phyloP scores from a whole-genome alignment of 768 basidiomycete species.

The Kwoniella newhampshirensis region DNA sequence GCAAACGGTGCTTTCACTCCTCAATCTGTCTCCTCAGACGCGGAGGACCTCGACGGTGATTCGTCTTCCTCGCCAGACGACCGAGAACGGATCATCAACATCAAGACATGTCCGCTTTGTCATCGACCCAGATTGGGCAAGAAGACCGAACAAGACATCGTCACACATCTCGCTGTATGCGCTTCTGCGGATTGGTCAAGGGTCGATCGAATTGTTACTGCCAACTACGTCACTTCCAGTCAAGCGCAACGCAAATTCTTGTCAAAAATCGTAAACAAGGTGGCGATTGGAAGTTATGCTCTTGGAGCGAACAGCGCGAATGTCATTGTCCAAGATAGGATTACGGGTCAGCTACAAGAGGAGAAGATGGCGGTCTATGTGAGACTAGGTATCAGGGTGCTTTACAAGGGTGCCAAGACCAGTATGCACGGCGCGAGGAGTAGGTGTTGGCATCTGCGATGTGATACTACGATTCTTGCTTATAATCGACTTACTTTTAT shows the following conservation, averaged over 20 bases:
- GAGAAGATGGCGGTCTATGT: constrained; percentile 94
- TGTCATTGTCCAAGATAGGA: constrained; percentile 92
- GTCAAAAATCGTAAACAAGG: constrained; percentile 81
- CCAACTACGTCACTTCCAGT: constrained; percentile 88
- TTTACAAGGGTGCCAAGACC: constrained; percentile 84
- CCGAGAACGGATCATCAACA: constrained; percentile 82
- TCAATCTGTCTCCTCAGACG: constrained; percentile 11
- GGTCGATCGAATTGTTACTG: constrained; percentile 84
- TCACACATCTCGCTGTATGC: constrained; percentile 95
- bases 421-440: constrained; percentile 86
- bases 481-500: not conserved
- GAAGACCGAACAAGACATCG: constrained; percentile 88
- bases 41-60: constrained; percentile 2
- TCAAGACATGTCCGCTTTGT: constrained; percentile 90
- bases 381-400: constrained; percentile 80
- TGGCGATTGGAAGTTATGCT: constrained; percentile 80
- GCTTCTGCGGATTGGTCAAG: constrained; percentile 89
- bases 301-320: constrained; percentile 97
- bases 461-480: not conserved
- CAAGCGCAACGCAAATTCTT: constrained; percentile 98
- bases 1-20: constrained; percentile 7
- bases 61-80: constrained; percentile 30
- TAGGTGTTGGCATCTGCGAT: constrained; percentile 51
- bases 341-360: constrained; percentile 88
- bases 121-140: constrained; percentile 79